Base-by-base conservation (phyloP, 2,329 filamentous ascomycete genomes). In the Alternaria longipes region DNA sequence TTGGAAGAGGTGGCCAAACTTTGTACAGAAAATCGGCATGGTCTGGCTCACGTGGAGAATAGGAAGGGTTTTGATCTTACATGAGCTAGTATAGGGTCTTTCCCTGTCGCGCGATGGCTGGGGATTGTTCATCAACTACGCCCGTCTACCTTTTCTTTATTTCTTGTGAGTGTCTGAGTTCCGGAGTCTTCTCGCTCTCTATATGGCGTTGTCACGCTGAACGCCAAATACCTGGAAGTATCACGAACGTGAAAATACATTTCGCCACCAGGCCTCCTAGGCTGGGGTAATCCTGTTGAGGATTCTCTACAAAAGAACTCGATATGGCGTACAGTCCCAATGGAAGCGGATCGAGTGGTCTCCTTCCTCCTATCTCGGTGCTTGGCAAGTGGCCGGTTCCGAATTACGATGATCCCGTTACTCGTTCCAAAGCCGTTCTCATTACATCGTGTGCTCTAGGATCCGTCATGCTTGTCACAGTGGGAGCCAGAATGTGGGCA, bases 381-480 rank as follows among this genome's bases (percentile, higher is more conserved):
- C 32, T 63, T 14, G 8, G 50, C 9, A 52, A 50, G 28, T 69
- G 66, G 67, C 67, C 67, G 12, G 8, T 46, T 11, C 56, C 59
- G n/a, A 68, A 69, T 28, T 68, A 66, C 45, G 51, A 58, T 11
- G 45, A 65, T 22, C 64, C 65, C 4, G 16, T 40, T 11, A 65
- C 55, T 9, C 46, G 62, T 22, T 46, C 49, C 1, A 60, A 45
- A 38, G 44, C 56, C 18, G 58, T 65, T 3, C 42, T 65, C 38
- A 45, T 65, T 11, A 26, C 57, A n/a, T 58, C 60, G 2, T 63
- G 56, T 51, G 26, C 61, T 4, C 50, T 67, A 5, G 62, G 52
- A 18, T 53, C 59, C 11, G 28, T 70, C 18, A 63, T 63, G 38
- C 6, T 65, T 46, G 22, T 22, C 12, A 22, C 64, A n/a, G 20